A percentile compares a stretch with the other conserved stretches of the same genome.
These are phyloP conservation scores for Blumeriella jaapii DNA, from an alignment of 2,329 filamentous ascomycete species.

Conservation along the genomic window DNA sequence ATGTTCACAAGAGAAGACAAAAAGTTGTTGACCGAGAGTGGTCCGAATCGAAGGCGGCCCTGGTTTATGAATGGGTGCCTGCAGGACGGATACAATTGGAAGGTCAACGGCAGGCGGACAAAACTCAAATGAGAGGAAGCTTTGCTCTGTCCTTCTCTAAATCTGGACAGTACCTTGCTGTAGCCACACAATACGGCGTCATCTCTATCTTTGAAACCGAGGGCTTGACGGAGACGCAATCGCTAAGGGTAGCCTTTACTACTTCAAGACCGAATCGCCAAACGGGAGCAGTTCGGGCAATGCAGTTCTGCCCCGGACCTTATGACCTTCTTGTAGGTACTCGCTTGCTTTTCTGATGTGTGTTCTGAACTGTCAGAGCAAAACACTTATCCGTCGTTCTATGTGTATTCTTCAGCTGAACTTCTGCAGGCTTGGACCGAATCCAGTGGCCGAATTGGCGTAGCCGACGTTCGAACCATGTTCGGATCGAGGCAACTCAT, in stretches of 20 bases:
- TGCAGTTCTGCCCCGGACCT: slow-evolving; percentile 83
- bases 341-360: not conserved
- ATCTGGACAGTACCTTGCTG: slow-evolving; percentile 58
- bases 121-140: slow-evolving; percentile 49
- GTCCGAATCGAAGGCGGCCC: slow-evolving; percentile 18
- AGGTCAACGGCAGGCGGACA: slow-evolving; percentile 44
- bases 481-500: slow-evolving; percentile 60
- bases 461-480: slow-evolving; percentile 60
- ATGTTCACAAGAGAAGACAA: slow-evolving; percentile 55
- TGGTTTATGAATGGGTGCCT: slow-evolving; percentile 38
- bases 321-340: slow-evolving; percentile 58
- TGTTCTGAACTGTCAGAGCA: not conserved
- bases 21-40: slow-evolving; percentile 15
- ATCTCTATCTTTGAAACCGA: slow-evolving; percentile 62
- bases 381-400: not conserved
- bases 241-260: slow-evolving; percentile 63
- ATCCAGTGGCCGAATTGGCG: slow-evolving; percentile 63
- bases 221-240: slow-evolving; percentile 37
- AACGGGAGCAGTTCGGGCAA: slow-evolving; percentile 69
- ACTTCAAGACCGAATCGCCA: slow-evolving; percentile 52
- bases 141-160: slow-evolving; percentile 70
- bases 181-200: slow-evolving; percentile 70
- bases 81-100: slow-evolving; percentile 44
- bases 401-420: too few species aligned
- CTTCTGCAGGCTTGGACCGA: slow-evolving; percentile 65